These are phyloP conservation scores for Sporisorium scitamineum DNA, from an alignment of 1,284 basidiomycete genomes.

Conservation along the genomic window DNA sequence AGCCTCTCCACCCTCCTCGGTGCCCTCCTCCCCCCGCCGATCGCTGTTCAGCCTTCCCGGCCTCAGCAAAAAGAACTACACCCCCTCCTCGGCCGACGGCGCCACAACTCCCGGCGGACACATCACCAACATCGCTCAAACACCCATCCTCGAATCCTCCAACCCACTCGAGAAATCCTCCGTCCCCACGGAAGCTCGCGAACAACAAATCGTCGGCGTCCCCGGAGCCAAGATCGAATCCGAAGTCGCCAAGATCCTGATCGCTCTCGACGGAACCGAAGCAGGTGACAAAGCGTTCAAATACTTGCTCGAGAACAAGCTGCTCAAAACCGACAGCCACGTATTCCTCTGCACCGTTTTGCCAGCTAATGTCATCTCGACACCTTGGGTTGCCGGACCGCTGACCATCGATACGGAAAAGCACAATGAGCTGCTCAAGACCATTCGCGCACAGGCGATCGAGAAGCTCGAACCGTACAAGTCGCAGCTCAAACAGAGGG, in stretches of 20 bases:
- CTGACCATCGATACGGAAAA: slow-evolving; percentile 64
- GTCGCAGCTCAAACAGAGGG: slow-evolving; percentile 51
- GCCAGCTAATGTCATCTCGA: slow-evolving; percentile 60
- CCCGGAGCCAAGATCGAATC: slow-evolving; percentile 46
- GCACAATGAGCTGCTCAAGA: slow-evolving; percentile 64
- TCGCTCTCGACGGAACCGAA: slow-evolving; percentile 66
- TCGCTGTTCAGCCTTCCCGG: slow-evolving; percentile 35
- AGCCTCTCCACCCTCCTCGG: slow-evolving; percentile 34
- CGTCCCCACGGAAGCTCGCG: slow-evolving; percentile 61
- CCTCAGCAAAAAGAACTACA: slow-evolving; percentile 26
- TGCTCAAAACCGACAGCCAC: slow-evolving; percentile 52
- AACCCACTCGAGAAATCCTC: slow-evolving; percentile 64
- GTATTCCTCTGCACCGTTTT: slow-evolving; percentile 65
- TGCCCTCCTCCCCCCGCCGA: slow-evolving; percentile 44
- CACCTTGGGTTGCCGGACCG: slow-evolving; percentile 65
- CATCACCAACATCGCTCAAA: slow-evolving; percentile 60
- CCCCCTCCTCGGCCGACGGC: slow-evolving; percentile 24
- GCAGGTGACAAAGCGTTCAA: slow-evolving; percentile 65
- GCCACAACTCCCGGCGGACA: slow-evolving; percentile 36
- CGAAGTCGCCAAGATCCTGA: slow-evolving; percentile 54
- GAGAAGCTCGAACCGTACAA: slow-evolving; percentile 65
- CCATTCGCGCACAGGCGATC: slow-evolving; percentile 59
- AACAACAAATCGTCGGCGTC: slow-evolving; percentile 65
- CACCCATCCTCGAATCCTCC: slow-evolving; percentile 61
- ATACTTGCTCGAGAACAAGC: slow-evolving; percentile 58